A percentile compares a stretch with the other conserved stretches of the same genome.
Evolutionary conservation across 768 basidiomycete genomes (phyloP).

Genomic region (Zangia roseola): DNA sequence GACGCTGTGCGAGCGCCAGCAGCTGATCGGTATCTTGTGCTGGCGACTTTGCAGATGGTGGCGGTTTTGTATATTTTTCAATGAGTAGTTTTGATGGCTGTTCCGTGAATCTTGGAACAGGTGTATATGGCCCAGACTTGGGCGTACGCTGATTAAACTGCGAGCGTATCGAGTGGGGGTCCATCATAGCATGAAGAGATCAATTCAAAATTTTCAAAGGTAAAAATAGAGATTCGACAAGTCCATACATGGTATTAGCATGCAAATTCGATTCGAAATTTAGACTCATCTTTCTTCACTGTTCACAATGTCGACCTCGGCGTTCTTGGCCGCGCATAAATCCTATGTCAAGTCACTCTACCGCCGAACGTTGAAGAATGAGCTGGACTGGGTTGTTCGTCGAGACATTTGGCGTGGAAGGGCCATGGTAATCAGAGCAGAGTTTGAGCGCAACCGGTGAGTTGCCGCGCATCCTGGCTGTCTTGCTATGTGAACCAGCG

Average conservation of each 20-base stretch:
- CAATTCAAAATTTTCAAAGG: not conserved
- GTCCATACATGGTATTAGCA: conserved; percentile 16
- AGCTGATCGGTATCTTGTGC: conserved; percentile 7
- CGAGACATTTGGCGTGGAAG: conserved; percentile 84
- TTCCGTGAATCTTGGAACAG: conserved; percentile 47
- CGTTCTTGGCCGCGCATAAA: conserved; percentile 75
- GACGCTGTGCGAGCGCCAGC: conserved; percentile 38
- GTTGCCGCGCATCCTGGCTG: conserved; percentile 18
- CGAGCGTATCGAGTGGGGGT: conserved; percentile 71
- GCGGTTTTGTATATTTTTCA: conserved; percentile 44
- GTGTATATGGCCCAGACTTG: conserved; percentile 59
- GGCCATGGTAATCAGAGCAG: conserved; percentile 84
- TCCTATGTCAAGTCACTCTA: conserved; percentile 91
- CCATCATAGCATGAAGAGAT: conserved; percentile 44
- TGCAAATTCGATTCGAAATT: conserved; percentile 7
- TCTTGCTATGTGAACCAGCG: not conserved
- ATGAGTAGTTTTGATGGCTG: conserved; percentile 38
- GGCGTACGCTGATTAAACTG: conserved; percentile 76
- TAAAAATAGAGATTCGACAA: not conserved
- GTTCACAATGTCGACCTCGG: conserved; percentile 48
- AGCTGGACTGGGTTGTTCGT: conserved; percentile 86
- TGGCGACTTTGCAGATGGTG: conserved; percentile 30
- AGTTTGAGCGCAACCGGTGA: conserved; percentile 92
- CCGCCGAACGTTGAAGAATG: conserved; percentile 80
- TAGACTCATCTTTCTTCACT: not conserved